Percentiles rank a stretch among this genome's conserved stretches.
Conservation (phyloP, 306 rosid species). For the Herpetospermum pedunculosum region DNA sequence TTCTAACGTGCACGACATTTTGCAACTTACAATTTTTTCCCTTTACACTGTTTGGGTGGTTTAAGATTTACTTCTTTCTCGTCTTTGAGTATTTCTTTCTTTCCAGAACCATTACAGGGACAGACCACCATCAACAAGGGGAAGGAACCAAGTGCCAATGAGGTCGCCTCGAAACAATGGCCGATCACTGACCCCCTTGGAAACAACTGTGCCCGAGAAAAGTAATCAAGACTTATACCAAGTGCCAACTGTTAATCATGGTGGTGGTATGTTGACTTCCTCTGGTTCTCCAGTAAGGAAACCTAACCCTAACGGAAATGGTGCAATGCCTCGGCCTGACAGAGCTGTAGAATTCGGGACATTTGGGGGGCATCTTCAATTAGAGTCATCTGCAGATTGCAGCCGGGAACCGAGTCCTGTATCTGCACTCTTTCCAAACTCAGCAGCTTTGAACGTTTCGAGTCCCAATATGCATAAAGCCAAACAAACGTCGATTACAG, state of each 20-base stretch:
- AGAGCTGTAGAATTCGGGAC: constrained; percentile 22
- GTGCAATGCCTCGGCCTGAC: constrained; percentile 18
- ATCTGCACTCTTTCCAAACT: constrained; percentile 1
- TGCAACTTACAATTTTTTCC: background rate
- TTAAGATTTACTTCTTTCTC: background rate
- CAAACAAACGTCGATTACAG: constrained; percentile 11
- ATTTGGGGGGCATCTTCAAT: constrained; percentile 17
- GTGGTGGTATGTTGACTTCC: constrained; percentile 11
- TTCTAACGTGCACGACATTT: background rate
- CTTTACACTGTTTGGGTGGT: background rate
- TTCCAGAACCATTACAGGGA: constrained; percentile 47
- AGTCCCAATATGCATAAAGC: constrained; percentile 17
- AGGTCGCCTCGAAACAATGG: constrained; percentile 36
- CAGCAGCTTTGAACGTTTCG: background rate
- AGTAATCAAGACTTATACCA: constrained; percentile 21
- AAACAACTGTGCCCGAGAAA: constrained; percentile 22
- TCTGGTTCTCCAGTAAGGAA: constrained; percentile 26
- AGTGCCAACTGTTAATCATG: constrained; percentile 16
- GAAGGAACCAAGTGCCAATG: constrained; percentile 28
- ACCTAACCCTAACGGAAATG: constrained; percentile 16
- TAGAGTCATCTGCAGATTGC: constrained; percentile 15
- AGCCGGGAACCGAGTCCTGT: constrained; percentile 11
- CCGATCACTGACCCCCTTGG: constrained; percentile 13
- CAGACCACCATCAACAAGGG: constrained; percentile 30
- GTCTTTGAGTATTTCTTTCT: constrained; percentile 1